Conservation (phyloP, 129 eudicot species). For the Tanacetum coccineum region DNA sequence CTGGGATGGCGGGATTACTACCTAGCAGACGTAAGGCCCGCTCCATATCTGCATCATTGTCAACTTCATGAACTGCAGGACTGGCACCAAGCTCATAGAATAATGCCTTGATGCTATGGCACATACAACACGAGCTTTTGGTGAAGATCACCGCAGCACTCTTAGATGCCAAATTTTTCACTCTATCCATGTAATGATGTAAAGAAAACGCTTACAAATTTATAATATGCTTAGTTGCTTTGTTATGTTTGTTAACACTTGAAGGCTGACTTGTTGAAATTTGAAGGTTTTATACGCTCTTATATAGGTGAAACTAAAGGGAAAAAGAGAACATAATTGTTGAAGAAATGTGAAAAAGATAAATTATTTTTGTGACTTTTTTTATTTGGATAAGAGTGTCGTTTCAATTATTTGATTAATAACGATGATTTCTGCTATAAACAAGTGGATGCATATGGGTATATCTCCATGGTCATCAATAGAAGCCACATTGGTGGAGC, state of each 20-base stretch:
- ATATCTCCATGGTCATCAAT: constrained; percentile 15
- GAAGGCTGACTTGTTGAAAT: constrained; percentile 29
- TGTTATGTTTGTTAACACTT: constrained; percentile 18
- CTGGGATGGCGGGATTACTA: constrained; percentile 71
- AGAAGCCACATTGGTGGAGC: constrained; percentile 20
- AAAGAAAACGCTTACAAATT: not conserved
- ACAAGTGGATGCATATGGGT: constrained; percentile 41
- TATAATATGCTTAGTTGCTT: not conserved
- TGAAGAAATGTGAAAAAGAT: constrained; percentile 23
- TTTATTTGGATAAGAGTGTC: constrained; percentile 34
- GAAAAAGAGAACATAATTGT: constrained; percentile 8
- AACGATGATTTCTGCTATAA: constrained; percentile 38
- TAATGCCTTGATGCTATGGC: constrained; percentile 85
- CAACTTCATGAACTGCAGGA: constrained; percentile 86
- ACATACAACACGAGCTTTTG: constrained; percentile 91
- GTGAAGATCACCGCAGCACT: constrained; percentile 94
- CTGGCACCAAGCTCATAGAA: constrained; percentile 90
- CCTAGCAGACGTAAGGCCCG: constrained; percentile 65
- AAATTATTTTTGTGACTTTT: constrained; percentile 42
- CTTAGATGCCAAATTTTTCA: constrained; percentile 67
- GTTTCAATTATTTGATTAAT: constrained; percentile 33
- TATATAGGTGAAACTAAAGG: constrained; percentile 31
- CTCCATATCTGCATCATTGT: constrained; percentile 74
- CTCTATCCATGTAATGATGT: constrained; percentile 47
- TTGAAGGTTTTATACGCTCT: constrained; percentile 24